These are phyloP conservation scores for Hymenoscyphus scutula DNA, from an alignment of 2,329 filamentous ascomycete species.

Conservation along the genomic window DNA sequence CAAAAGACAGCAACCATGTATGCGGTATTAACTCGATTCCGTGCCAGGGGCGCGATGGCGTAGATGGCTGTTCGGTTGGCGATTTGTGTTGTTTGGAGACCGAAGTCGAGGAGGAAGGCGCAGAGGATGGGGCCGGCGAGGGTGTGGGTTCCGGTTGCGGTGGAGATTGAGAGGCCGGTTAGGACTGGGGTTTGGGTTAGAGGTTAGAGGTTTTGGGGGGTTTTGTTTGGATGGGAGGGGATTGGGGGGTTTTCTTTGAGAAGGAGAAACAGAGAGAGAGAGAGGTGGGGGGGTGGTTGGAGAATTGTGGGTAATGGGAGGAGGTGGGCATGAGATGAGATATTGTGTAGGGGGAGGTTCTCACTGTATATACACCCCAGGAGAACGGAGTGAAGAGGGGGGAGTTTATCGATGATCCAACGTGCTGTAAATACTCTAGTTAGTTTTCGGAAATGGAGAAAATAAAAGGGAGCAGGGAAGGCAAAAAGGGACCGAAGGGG, in stretches of 20 bases:
- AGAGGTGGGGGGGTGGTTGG: not conserved
- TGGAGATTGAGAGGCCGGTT: slow-evolving; percentile 63
- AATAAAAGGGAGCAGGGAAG: not conserved
- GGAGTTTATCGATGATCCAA: slow-evolving; percentile 66
- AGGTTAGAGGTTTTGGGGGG: no score
- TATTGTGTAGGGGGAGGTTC: no score
- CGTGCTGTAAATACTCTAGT: slow-evolving; percentile 40
- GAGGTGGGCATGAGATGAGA: no score
- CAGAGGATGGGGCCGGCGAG: slow-evolving; percentile 72
- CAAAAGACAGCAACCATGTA: slow-evolving; percentile 77
- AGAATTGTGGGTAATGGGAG: no score
- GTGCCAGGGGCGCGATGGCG: slow-evolving; percentile 64
- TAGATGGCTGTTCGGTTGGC: slow-evolving; percentile 72
- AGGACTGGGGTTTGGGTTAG: no score
- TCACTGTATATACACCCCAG: slow-evolving; percentile 51
- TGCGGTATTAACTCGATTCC: slow-evolving; percentile 76
- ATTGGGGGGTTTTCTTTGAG: no score
- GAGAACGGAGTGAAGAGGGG: slow-evolving; percentile 66
- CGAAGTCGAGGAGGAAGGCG: slow-evolving; percentile 68
- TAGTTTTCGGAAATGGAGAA: not conserved
- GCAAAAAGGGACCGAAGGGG: not conserved
- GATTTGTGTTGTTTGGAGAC: slow-evolving; percentile 70
- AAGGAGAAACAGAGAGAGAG: not conserved
- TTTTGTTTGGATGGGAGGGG: no score
- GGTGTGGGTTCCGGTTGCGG: slow-evolving; percentile 62